Base-by-base conservation (phyloP, 768 basidiomycete genomes). In the Xerocomellus chrysenteron region DNA sequence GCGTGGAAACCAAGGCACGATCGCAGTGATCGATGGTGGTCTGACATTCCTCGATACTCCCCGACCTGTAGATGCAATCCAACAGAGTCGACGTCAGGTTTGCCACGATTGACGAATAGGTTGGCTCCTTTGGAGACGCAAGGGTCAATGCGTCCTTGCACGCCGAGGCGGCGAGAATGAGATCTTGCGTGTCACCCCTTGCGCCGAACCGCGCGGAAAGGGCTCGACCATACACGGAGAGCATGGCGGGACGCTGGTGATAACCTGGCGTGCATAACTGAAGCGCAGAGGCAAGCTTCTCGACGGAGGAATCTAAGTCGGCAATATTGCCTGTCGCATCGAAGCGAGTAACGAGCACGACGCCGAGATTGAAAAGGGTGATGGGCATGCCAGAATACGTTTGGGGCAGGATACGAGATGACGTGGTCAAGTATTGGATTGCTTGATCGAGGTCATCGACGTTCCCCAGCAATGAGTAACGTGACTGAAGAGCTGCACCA, bases 11-110 rank as follows among this genome's bases (percentile, higher is more conserved):
- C 28, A 68, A 47, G 5, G 55, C 56, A 44, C 44, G 56, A 57
- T 70, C 61, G 24, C 68, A 70, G 43, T 59, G 50, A 40, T 54
- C 55, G 11, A 70, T 49, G 47, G 68, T 41, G 33, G n/a, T 48
- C 48, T 58, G 59, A 19, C 56, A 57, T 13, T 70, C 68, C 14
- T 55, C 64, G 10, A 53, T 43, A 30, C 54, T 45, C 40, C 55
- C 54, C 2, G 47, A 47, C n/a, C 24, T 55, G 7, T 46, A 28
- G 28, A 61, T 59, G 35, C 50, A 57, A 2, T 54, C 16, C n/a
- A 65, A 28, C 37, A 67, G 37, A 5, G 35, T 47, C 12, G 40
- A 28, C 9, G 48, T 39, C 16, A 61, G 28, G 37, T 46, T 60
- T 21, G 33, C 55, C 8, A 63, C 33, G 1, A 5, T 51, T 3